Evolutionary conservation across 352 stramenopile genomes (phyloP), one percentile per base, ranked within the genome.

Genomic region (Globisporangium splendens): DNA sequence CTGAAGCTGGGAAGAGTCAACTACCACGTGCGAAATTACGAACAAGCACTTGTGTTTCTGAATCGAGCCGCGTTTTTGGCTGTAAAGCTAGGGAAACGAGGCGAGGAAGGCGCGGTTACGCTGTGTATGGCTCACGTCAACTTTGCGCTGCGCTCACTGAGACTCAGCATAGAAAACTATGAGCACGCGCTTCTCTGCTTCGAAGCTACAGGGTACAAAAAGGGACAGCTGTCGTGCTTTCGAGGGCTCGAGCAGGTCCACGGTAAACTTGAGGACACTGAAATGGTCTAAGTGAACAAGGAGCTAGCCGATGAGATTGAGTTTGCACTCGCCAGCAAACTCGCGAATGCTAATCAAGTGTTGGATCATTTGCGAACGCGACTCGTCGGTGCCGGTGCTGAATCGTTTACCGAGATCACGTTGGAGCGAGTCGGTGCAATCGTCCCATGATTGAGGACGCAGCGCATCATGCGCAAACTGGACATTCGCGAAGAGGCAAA

Each of bases 341-440:
- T 91, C 10, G 59, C 48, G 17, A 54, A 59, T 12, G 71, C 71
- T 2, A 62, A 51, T n/a, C 50, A 68, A 8, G 59, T 73, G 53
- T 70, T 91, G 7, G 60, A 73, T 20, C 52, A 66, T 1, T 63
- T 93, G 4, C 76, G 89, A 44, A 61, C 78, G 49, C 66, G 77
- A 15, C 74, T 91, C 2, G 78, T 90, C 2, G 79, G 81, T 4
- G 70, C 78, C 8, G 79, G 79, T 15, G 84, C 79, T 3, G 70
- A 88, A 63, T 80, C 77, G 1, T 83, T 76, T n/a, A 79, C 70
- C 12, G 68, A 84, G 57, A 79, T 90, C 21, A 66, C 62, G 0
- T 61, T 90, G 1, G 84, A 93, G 46, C 74, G 84, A 17, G 78
- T 93, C 1, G 75, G 79, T 35, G 70, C 84, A 0, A 88, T 83